These are phyloP conservation scores for Oryza brachyantha DNA, from an alignment of 176 grass and related monocot genomes.

Conservation along the genomic window DNA sequence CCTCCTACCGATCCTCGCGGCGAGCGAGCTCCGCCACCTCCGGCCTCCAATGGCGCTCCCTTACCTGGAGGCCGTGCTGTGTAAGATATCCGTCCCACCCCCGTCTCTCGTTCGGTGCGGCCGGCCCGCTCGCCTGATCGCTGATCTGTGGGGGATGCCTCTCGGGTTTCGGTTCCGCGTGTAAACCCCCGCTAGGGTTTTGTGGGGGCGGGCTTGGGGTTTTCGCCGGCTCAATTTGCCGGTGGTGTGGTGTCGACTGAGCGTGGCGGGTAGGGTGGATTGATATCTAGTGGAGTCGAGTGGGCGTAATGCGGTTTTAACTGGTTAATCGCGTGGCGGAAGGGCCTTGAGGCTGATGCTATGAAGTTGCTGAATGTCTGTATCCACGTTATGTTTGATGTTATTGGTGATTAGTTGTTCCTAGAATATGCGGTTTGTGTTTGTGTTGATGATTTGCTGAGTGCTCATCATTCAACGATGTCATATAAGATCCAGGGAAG, in stretches of 20 bases:
- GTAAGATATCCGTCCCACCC: constrained; percentile 43
- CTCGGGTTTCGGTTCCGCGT: constrained; percentile 29
- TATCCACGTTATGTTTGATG: background rate
- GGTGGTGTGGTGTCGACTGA: background rate
- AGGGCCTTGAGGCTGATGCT: background rate
- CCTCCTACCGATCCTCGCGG: background rate
- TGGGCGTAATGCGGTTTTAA: background rate
- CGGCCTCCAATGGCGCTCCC: constrained; percentile 70
- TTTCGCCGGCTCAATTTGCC: constrained; percentile 3
- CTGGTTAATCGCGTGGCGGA: background rate
- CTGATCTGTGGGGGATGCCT: constrained; percentile 3
- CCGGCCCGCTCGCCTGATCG: background rate
- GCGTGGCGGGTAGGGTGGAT: background rate
- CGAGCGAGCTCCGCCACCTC: background rate
- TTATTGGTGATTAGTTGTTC: background rate
- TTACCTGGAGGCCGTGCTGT: constrained; percentile 82
- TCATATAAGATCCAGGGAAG: background rate
- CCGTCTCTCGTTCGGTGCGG: background rate
- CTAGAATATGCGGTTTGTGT: background rate
- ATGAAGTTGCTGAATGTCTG: background rate
- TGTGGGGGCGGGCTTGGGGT: background rate
- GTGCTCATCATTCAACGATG: background rate
- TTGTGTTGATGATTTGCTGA: background rate
- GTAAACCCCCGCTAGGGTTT: constrained; percentile 57
- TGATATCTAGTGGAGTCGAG: background rate